Evolutionary conservation across 306 rosid genomes (phyloP).

Genomic region (Hylodesmum podocarpum): DNA sequence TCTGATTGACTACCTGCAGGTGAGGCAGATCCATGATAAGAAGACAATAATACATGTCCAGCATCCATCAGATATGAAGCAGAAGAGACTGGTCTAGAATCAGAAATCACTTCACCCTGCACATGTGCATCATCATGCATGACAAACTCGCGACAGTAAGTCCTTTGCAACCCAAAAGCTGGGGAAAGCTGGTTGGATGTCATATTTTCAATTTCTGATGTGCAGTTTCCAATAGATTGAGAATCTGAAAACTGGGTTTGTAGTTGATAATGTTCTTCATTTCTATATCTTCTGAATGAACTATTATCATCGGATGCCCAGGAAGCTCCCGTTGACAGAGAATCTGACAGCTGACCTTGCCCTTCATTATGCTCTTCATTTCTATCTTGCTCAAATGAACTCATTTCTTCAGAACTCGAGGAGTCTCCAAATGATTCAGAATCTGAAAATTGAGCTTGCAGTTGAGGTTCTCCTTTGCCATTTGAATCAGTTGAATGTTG

Average conservation of each 20-base stretch:
- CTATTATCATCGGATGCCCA: slow-evolving; percentile 30
- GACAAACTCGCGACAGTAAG: slow-evolving; percentile 28
- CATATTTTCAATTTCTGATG: slow-evolving; percentile 40
- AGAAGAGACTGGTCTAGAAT: slow-evolving; percentile 41
- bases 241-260: slow-evolving; percentile 34
- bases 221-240: slow-evolving; percentile 28
- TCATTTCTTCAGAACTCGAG: slow-evolving; percentile 60
- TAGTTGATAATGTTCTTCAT: slow-evolving; percentile 8
- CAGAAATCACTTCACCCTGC: slow-evolving; percentile 41
- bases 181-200: slow-evolving; percentile 38
- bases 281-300: slow-evolving; percentile 32
- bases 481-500: slow-evolving; percentile 43
- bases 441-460: slow-evolving; percentile 58
- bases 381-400: slow-evolving; percentile 51
- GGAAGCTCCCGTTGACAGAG: slow-evolving; percentile 22
- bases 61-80: slow-evolving; percentile 40
- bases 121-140: slow-evolving; percentile 31
- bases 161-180: slow-evolving; percentile 35
- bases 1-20: slow-evolving; percentile 34
- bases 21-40: slow-evolving; percentile 42
- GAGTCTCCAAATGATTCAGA: slow-evolving; percentile 66
- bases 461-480: slow-evolving; percentile 54
- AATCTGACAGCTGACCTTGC: slow-evolving; percentile 23
- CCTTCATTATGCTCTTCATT: slow-evolving; percentile 30
- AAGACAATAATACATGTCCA: slow-evolving; percentile 27